Percentiles rank a stretch among this genome's conserved stretches.
phyloP scores from a whole-genome alignment of 306 rosid genomes.

The Fragaria iinumae region DNA sequence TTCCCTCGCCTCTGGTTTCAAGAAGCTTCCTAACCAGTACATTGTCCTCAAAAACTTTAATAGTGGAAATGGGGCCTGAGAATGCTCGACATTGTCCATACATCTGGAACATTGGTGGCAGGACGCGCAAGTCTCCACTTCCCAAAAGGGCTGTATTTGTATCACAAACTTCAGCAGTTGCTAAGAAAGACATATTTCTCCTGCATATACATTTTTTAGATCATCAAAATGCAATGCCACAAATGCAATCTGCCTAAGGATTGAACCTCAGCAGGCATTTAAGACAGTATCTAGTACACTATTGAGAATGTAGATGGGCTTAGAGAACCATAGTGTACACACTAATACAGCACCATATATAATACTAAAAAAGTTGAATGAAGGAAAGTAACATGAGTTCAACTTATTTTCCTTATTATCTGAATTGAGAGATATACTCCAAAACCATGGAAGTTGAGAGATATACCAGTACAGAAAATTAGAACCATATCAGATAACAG shows the following conservation, averaged over 20 bases:
- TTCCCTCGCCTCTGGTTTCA: conserved; percentile 60
- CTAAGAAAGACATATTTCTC: conserved; percentile 26
- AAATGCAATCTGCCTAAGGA: background rate
- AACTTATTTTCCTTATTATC: background rate
- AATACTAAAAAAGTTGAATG: background rate
- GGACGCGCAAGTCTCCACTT: conserved; percentile 46
- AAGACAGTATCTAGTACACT: background rate
- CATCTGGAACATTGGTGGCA: conserved; percentile 47
- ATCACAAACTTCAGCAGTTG: conserved; percentile 48
- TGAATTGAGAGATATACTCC: too few relatives aligned
- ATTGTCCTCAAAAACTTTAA: conserved; percentile 79
- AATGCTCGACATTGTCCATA: conserved; percentile 56
- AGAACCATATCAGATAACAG: background rate
- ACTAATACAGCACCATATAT: background rate
- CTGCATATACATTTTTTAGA: background rate
- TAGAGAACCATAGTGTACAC: background rate
- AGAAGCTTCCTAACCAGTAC: conserved; percentile 60
- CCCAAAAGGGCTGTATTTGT: conserved; percentile 34
- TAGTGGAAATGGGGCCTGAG: conserved; percentile 53
- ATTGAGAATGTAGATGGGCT: background rate
- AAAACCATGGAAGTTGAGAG: background rate
- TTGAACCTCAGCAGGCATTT: background rate
- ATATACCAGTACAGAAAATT: background rate
- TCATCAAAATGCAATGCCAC: background rate
- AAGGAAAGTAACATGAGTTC: background rate